These are phyloP conservation scores for Teunomyces pallodes DNA, from an alignment of 805 yeast genomes.

Conservation along the genomic window DNA sequence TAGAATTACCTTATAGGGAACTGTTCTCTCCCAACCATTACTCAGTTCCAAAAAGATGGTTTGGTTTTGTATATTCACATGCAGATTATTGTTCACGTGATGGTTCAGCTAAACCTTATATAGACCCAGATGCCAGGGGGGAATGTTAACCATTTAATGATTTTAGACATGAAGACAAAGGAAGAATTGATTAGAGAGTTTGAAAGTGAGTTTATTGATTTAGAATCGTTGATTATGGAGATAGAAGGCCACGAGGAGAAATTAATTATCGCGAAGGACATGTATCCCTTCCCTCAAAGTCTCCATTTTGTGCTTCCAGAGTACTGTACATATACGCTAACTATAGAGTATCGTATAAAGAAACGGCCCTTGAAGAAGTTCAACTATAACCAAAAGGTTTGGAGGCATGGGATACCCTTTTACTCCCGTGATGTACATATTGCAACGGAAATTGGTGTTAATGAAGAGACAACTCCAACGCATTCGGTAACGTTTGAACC, in stretches of 20 bases:
- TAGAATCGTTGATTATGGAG: conserved; percentile 23
- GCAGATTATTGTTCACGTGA: background rate
- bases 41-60: background rate
- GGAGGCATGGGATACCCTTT: conserved; percentile 25
- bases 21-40: background rate
- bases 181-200: conserved; percentile 14
- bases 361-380: conserved; percentile 19
- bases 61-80: background rate
- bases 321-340: conserved; percentile 19
- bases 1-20: background rate
- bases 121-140: too few species aligned
- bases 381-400: conserved; percentile 26
- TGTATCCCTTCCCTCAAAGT: conserved; percentile 25
- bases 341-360: conserved; percentile 21
- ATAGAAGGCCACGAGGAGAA: conserved; percentile 25
- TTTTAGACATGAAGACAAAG: conserved; percentile 3
- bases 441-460: conserved; percentile 13
- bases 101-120: background rate
- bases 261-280: conserved; percentile 18
- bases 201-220: conserved; percentile 22
- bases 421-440: conserved; percentile 18
- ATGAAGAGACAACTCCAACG: conserved; percentile 13
- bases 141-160: background rate
- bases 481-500: conserved; percentile 22
- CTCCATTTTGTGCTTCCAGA: conserved; percentile 26